Conservation (phyloP, 2,329 filamentous ascomycete genomes). For the Penicillium digitatum region DNA sequence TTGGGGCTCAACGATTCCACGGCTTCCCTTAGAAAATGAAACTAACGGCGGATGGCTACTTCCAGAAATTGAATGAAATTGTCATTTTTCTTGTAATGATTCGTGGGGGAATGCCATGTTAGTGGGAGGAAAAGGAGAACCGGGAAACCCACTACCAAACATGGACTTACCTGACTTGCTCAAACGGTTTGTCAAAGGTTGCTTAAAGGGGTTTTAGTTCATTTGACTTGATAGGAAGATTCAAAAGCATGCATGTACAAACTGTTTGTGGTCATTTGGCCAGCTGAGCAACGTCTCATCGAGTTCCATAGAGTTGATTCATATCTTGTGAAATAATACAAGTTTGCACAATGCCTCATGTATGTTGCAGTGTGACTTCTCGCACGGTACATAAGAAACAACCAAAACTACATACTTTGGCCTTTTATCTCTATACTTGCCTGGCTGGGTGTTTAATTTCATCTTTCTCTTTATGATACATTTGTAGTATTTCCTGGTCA, state of each 20-base stretch:
- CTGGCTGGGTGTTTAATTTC: neutral
- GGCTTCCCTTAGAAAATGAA: neutral
- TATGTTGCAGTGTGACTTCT: neutral
- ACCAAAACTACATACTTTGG: neutral
- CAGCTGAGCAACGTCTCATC: neutral
- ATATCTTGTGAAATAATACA: neutral
- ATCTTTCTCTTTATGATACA: neutral
- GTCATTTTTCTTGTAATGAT: neutral
- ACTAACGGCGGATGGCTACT: neutral
- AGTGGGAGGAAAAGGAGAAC: neutral
- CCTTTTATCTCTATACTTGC: neutral
- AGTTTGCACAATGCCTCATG: neutral
- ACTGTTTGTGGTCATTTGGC: neutral
- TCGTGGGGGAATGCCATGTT: neutral
- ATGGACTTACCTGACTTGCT: slow-evolving; percentile 5
- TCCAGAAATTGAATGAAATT: neutral
- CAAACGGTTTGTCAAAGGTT: neutral
- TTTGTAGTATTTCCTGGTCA: neutral
- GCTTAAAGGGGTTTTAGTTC: neutral
- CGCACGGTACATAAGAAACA: neutral
- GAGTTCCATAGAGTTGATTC: neutral
- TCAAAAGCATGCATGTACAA: neutral
- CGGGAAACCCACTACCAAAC: neutral
- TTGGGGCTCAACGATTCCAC: neutral
- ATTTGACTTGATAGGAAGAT: neutral